Conservation (phyloP, 306 rosid genomes). For the Fragaria nilgerrensis region DNA sequence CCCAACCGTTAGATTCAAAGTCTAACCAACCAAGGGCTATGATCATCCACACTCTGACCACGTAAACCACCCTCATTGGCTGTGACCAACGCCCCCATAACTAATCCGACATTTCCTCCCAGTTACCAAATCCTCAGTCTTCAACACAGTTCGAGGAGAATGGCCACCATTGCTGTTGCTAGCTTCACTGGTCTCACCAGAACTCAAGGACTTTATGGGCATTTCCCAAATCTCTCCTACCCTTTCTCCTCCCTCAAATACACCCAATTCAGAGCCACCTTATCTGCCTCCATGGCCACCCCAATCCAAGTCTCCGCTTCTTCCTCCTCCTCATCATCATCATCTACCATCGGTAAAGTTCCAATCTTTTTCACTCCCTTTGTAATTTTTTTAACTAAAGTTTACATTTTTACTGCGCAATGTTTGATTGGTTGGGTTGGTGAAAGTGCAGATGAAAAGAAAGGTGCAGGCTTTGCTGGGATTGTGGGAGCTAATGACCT, state of each 20-base stretch:
- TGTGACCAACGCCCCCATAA: not conserved
- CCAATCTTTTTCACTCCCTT: not conserved
- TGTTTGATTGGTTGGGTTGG: slow-evolving; percentile 21
- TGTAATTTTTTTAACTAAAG: not conserved
- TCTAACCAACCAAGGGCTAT: not conserved
- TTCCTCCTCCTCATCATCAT: slow-evolving; percentile 11
- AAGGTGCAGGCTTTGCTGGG: slow-evolving; percentile 38
- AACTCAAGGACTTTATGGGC: slow-evolving; percentile 25
- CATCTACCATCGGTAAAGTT: slow-evolving; percentile 30
- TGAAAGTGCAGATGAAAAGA: slow-evolving; percentile 42
- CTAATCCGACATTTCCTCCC: not conserved
- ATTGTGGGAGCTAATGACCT: slow-evolving; percentile 55
- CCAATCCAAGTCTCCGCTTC: slow-evolving; percentile 41
- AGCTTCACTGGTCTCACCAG: slow-evolving; percentile 11
- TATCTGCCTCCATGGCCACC: slow-evolving; percentile 52
- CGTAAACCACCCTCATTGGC: slow-evolving; percentile 17
- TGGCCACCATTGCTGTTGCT: slow-evolving; percentile 39
- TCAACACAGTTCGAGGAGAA: slow-evolving; percentile 14
- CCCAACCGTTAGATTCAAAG: not conserved
- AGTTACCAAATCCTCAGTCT: not conserved
- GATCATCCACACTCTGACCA: slow-evolving; percentile 2
- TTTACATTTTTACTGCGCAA: not conserved
- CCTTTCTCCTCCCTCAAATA: not conserved
- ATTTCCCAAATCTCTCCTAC: slow-evolving; percentile 12
- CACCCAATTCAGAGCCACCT: slow-evolving; percentile 20